These are phyloP conservation scores for Neonectria magnoliae DNA, from an alignment of 2,329 filamentous ascomycete genomes.

Conservation along the genomic window DNA sequence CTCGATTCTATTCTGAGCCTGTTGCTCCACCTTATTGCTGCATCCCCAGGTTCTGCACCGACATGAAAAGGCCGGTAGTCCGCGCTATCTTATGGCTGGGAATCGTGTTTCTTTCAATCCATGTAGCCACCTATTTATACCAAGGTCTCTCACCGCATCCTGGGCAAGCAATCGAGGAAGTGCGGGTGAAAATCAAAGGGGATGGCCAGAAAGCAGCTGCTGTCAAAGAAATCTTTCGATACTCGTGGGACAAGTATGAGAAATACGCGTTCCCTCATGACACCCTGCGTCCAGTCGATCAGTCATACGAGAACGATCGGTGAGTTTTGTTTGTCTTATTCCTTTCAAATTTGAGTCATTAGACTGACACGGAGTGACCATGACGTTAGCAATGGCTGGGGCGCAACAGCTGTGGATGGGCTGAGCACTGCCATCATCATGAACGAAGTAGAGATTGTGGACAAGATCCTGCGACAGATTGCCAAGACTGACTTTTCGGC, in stretches of 20 bases:
- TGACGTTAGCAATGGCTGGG: slow-evolving; percentile 33
- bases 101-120: slow-evolving; percentile 10
- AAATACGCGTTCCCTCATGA: slow-evolving; percentile 32
- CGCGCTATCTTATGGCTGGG: slow-evolving; percentile 25
- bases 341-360: background rate
- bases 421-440: slow-evolving; percentile 35
- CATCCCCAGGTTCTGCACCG: background rate
- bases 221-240: slow-evolving; percentile 26
- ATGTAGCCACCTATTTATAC: slow-evolving; percentile 1
- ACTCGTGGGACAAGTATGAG: slow-evolving; percentile 35
- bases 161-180: background rate
- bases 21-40: background rate
- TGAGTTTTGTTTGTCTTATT: background rate
- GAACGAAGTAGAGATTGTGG: slow-evolving; percentile 27
- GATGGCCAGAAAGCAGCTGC: slow-evolving; percentile 23
- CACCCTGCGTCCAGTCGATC: slow-evolving; percentile 22
- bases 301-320: slow-evolving; percentile 31
- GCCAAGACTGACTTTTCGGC: slow-evolving; percentile 27
- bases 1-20: background rate
- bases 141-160: background rate
- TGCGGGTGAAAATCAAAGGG: background rate
- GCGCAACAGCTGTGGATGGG: slow-evolving; percentile 33
- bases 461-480: slow-evolving; percentile 31
- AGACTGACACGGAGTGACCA: background rate
- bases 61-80: slow-evolving; percentile 8